Conservation (phyloP, 2,329 filamentous ascomycete species). For the Fusarium sp. region DNA sequence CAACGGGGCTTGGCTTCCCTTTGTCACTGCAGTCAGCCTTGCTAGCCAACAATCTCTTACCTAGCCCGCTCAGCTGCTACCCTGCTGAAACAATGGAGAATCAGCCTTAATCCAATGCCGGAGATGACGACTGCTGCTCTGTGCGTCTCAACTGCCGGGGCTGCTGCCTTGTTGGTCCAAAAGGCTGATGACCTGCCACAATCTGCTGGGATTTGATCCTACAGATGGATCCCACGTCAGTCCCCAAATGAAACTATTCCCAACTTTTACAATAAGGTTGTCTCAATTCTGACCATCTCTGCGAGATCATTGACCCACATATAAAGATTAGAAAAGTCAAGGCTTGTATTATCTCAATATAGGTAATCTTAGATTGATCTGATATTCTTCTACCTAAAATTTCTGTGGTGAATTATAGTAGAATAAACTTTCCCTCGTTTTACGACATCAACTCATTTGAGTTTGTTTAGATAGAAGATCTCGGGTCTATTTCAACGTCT, state of each 20-base stretch:
- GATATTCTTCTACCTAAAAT: too few species aligned
- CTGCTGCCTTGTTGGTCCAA: not conserved
- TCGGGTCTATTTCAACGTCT: not conserved
- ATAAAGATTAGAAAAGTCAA: not conserved
- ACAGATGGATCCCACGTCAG: not conserved
- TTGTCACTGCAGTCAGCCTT: not conserved
- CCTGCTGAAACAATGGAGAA: not conserved
- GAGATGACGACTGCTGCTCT: not conserved
- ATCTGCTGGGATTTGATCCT: not conserved
- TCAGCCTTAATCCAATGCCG: not conserved
- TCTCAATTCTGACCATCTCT: not conserved
- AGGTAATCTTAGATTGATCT: not conserved
- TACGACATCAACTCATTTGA: not conserved
- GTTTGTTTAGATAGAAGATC: not conserved
- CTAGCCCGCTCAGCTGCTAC: not conserved
- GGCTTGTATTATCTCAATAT: not conserved
- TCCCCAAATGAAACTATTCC: conserved; percentile 1
- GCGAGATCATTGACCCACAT: not conserved
- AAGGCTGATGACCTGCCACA: not conserved
- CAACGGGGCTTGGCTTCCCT: not conserved
- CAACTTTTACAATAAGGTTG: not conserved
- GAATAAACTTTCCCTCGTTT: not conserved
- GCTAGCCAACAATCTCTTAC: not conserved
- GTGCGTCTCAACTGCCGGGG: not conserved
- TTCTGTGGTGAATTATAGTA: not conserved